These are phyloP conservation scores for Phytophthora vignae DNA, from an alignment of 352 stramenopile genomes.

Conservation along the genomic window DNA sequence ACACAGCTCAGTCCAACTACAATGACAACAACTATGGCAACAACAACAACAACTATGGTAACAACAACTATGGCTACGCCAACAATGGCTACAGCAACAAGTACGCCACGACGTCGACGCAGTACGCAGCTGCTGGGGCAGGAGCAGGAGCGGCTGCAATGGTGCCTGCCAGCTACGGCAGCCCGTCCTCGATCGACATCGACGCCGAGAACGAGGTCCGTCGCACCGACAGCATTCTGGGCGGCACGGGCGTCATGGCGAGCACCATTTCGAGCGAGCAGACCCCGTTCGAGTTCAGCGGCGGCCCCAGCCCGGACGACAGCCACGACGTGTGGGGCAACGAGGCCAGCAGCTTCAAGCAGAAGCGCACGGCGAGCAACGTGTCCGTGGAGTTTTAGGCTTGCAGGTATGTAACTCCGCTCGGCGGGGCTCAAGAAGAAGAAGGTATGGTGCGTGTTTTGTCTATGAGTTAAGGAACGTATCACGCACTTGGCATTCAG, in stretches of 20 bases:
- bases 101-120: conserved; percentile 21
- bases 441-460: conserved; percentile 25
- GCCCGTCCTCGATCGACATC: conserved; percentile 57
- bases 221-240: conserved; percentile 55
- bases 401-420: conserved; percentile 27
- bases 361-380: conserved; percentile 59
- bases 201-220: conserved; percentile 30
- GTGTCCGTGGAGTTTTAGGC: conserved; percentile 71
- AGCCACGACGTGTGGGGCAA: conserved; percentile 58
- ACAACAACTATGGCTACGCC: conserved; percentile 20
- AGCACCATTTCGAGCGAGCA: conserved; percentile 27
- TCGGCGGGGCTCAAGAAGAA: conserved; percentile 1
- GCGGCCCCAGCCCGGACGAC: conserved; percentile 39
- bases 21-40: conserved; percentile 24
- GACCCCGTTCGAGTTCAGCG: conserved; percentile 45
- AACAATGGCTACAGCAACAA: conserved; percentile 8
- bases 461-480: conserved; percentile 28
- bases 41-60: conserved; percentile 22
- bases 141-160: conserved; percentile 4
- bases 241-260: conserved; percentile 38
- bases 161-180: conserved; percentile 52
- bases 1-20: conserved; percentile 34
- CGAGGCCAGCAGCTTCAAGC: conserved; percentile 39
- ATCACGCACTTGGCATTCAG: conserved; percentile 17
- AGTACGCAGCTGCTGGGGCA: conserved; percentile 30